These are phyloP conservation scores for Ceratocystis harringtonii DNA, from an alignment of 2,329 filamentous ascomycete species.

Conservation along the genomic window DNA sequence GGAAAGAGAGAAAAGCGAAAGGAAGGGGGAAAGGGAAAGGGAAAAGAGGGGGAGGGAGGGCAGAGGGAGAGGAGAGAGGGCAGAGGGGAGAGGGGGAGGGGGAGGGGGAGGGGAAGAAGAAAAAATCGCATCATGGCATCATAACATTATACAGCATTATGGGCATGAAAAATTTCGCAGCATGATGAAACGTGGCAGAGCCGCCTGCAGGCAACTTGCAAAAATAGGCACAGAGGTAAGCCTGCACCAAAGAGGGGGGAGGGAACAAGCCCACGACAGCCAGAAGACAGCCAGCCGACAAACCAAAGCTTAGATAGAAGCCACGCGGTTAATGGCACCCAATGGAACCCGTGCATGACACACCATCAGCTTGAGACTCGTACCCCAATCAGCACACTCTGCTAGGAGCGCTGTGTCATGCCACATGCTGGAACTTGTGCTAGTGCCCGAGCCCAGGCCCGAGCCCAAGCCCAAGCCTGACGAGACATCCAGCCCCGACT, in stretches of 20 bases:
- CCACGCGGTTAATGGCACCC: conserved; percentile 10
- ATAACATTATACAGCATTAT: background rate
- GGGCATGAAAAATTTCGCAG: background rate
- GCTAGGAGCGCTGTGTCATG: conserved; percentile 55
- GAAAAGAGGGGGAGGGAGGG: background rate
- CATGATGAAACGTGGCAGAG: background rate
- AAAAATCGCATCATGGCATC: background rate
- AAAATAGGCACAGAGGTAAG: background rate
- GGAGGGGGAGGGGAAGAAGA: background rate
- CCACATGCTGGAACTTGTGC: conserved; percentile 49
- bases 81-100: background rate
- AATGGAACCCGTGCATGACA: conserved; percentile 77
- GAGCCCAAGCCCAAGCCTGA: conserved; percentile 26
- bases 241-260: background rate
- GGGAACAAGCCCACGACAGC: background rate
- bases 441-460: background rate
- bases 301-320: conserved; percentile 11
- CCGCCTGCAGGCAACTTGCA: background rate
- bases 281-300: background rate
- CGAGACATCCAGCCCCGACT: too few species aligned
- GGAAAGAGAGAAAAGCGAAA: background rate
- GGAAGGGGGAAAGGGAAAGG: background rate
- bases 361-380: conserved; percentile 79
- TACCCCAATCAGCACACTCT: conserved; percentile 76
- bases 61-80: too few species aligned